Evolutionary conservation across 805 yeast species (phyloP).

Genomic region (Kuraishia cidri): DNA sequence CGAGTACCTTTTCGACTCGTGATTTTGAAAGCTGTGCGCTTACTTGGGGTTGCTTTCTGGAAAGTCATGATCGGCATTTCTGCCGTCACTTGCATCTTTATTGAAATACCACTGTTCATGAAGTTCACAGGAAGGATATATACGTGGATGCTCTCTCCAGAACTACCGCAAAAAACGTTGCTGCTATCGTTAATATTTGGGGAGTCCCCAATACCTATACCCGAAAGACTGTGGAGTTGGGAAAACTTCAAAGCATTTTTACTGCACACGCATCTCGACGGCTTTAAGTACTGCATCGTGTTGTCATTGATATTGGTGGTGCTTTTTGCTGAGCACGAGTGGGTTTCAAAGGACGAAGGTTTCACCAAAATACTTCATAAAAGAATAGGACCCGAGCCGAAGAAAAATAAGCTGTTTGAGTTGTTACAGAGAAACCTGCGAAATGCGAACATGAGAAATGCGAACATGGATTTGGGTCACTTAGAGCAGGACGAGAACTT

Average conservation of each 20-base stretch:
- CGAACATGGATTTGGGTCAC: not conserved
- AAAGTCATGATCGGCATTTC: constrained; percentile 18
- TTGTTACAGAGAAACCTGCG: constrained; percentile 1
- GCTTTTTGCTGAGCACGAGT: constrained; percentile 53
- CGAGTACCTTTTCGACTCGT: constrained; percentile 48
- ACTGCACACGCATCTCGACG: constrained; percentile 2
- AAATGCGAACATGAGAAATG: not conserved
- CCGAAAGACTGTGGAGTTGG: not conserved
- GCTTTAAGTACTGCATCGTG: constrained; percentile 25
- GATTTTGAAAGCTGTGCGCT: constrained; percentile 21
- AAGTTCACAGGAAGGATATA: constrained; percentile 42
- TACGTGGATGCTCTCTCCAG: constrained; percentile 49
- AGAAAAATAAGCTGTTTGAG: constrained; percentile 1
- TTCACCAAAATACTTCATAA: constrained; percentile 47
- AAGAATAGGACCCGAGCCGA: constrained; percentile 46
- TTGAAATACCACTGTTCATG: constrained; percentile 54
- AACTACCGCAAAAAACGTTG: constrained; percentile 29
- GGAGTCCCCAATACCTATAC: constrained; percentile 13
- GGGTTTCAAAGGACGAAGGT: constrained; percentile 66
- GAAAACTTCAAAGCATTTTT: not conserved
- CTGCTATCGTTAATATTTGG: constrained; percentile 30
- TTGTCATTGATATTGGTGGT: constrained; percentile 33
- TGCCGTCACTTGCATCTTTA: constrained; percentile 29
- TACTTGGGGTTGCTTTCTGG: constrained; percentile 7
- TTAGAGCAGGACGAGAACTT: constrained; percentile 7